Conservation (phyloP, 2,329 filamentous ascomycete species). For the Nectriaceae sp. region DNA sequence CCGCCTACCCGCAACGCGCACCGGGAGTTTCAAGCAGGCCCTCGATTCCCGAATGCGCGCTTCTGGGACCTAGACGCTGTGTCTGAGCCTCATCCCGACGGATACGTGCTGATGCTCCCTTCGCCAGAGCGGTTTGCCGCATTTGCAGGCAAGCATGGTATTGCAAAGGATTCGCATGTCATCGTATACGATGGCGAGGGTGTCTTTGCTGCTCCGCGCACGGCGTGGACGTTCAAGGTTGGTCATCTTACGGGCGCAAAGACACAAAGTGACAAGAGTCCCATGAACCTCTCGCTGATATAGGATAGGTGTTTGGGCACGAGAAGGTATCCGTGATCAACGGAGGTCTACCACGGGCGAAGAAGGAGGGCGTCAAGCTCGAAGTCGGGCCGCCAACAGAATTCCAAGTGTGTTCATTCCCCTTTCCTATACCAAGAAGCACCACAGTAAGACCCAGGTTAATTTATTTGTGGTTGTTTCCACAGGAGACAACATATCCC, state of each 20-base stretch:
- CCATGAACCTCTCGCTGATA: background rate
- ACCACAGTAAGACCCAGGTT: background rate
- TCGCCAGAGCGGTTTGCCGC: background rate
- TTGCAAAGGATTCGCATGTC: background rate
- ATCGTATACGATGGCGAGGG: background rate
- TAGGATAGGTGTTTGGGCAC: background rate
- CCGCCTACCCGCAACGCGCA: background rate
- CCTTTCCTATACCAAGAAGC: background rate
- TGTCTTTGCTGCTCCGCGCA: background rate
- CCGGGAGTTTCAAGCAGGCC: background rate
- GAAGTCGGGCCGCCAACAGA: background rate
- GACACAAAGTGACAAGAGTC: background rate
- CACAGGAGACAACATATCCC: background rate
- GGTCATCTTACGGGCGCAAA: background rate
- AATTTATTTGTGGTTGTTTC: background rate
- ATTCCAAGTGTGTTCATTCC: background rate
- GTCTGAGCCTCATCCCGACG: background rate
- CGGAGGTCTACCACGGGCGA: background rate
- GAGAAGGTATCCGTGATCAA: background rate
- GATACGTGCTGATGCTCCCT: background rate
- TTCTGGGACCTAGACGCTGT: background rate
- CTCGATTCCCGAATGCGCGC: background rate
- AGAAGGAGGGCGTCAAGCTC: background rate
- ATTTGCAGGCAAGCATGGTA: background rate
- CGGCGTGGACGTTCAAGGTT: background rate